Evolutionary conservation across 306 rosid genomes (phyloP).

Genomic region (Ceratonia siliqua): DNA sequence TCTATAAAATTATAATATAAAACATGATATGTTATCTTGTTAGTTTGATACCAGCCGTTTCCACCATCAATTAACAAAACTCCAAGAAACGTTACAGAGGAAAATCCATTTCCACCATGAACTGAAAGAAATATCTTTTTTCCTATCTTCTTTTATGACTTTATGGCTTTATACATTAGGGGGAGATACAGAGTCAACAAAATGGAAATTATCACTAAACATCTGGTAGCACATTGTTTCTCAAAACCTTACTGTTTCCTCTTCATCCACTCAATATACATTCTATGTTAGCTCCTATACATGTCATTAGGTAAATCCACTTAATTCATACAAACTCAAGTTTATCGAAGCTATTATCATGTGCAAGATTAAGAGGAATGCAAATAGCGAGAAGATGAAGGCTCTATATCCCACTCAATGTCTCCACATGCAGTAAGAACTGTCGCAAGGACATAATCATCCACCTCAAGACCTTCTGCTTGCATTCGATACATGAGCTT

Average conservation of each 20-base stretch:
- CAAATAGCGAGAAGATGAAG: slow-evolving; percentile 44
- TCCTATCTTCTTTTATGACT: not conserved
- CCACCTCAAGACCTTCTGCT: slow-evolving; percentile 77
- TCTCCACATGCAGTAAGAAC: slow-evolving; percentile 75
- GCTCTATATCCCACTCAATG: slow-evolving; percentile 40
- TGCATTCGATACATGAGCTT: slow-evolving; percentile 80
- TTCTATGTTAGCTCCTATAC: slow-evolving; percentile 27
- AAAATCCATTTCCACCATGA: not conserved
- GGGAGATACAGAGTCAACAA: slow-evolving; percentile 7
- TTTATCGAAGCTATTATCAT: not conserved
- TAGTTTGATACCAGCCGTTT: not conserved
- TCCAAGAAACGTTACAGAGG: no score
- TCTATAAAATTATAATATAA: not conserved
- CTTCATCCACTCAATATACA: slow-evolving; percentile 12
- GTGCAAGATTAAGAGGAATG: slow-evolving; percentile 45
- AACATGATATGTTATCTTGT: not conserved
- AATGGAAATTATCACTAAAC: slow-evolving; percentile 2
- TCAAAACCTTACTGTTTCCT: slow-evolving; percentile 16
- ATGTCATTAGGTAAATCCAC: slow-evolving; percentile 18
- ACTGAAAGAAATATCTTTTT: not conserved
- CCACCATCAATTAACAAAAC: slow-evolving; percentile 15
- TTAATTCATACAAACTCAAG: slow-evolving; percentile 9
- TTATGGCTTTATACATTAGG: not conserved
- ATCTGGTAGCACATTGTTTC: slow-evolving; percentile 14
- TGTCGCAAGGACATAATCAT: slow-evolving; percentile 61